Conservation (phyloP, 73 alveolate genomes). For the Symbiodinium natans region DNA sequence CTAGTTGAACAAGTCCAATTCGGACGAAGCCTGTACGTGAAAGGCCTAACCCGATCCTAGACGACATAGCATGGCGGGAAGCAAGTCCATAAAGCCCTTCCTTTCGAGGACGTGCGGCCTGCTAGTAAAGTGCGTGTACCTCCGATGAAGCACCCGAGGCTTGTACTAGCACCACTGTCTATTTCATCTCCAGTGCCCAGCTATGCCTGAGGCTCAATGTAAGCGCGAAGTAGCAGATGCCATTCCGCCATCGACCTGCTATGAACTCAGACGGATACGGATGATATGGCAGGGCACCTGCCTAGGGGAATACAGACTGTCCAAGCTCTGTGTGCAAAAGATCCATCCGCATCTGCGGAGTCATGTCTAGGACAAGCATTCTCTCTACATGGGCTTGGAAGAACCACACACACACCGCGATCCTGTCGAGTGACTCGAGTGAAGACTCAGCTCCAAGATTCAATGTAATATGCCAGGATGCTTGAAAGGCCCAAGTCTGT, state of each 20-base stretch:
- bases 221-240: constrained; percentile 69
- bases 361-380: not conserved
- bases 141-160: no score
- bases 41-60: no score
- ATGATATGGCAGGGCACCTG: not conserved
- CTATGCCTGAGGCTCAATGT: constrained; percentile 53
- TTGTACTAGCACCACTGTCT: no score
- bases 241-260: constrained; percentile 85
- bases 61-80: no score
- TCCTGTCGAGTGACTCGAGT: not conserved
- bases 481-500: no score
- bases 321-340: not conserved
- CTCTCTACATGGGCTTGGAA: not conserved
- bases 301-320: not conserved
- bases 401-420: not conserved
- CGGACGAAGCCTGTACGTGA: no score
- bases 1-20: no score
- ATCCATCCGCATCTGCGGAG: not conserved
- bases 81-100: no score
- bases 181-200: not conserved
- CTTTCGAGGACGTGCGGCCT: no score
- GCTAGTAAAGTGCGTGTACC: no score
- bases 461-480: no score
- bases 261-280: not conserved
- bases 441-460: not conserved